These are phyloP conservation scores for Arctium minus DNA, from an alignment of 129 eudicot species.

Conservation along the genomic window DNA sequence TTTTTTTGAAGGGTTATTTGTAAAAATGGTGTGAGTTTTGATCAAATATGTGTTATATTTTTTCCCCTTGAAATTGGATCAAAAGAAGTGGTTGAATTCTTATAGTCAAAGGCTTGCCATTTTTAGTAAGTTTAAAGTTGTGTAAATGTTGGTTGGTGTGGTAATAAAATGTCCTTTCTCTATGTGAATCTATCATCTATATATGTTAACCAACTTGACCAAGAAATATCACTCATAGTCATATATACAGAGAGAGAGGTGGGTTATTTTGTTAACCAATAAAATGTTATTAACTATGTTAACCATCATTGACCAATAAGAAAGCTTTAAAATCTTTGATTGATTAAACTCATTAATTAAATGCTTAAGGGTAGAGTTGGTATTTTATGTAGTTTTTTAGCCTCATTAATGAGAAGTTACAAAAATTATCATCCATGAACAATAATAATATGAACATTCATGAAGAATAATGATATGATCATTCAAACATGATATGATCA, in stretches of 20 bases:
- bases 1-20: constrained; percentile 7
- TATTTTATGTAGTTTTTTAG: too few relatives aligned
- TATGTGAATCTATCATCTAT: constrained; percentile 9
- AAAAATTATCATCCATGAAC: too few relatives aligned
- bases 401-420: too few relatives aligned
- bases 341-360: too few relatives aligned
- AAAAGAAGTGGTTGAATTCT: not conserved
- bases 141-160: constrained; percentile 32
- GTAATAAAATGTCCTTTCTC: constrained; percentile 22
- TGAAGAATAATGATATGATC: too few relatives aligned
- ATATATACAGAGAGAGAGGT: not conserved
- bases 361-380: too few relatives aligned
- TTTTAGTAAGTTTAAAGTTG: constrained; percentile 13
- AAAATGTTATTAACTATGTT: too few relatives aligned
- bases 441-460: too few relatives aligned
- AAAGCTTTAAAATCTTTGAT: too few relatives aligned
- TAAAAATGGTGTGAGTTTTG: constrained; percentile 28
- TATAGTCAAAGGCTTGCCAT: constrained; percentile 13
- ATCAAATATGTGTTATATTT: constrained; percentile 13
- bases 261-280: too few relatives aligned
- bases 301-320: too few relatives aligned
- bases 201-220: not conserved
- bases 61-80: not conserved
- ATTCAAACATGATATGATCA: too few relatives aligned
- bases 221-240: not conserved